Evolutionary conservation across 2,329 filamentous ascomycete species (phyloP).

Genomic region (Aspergillus sp.): DNA sequence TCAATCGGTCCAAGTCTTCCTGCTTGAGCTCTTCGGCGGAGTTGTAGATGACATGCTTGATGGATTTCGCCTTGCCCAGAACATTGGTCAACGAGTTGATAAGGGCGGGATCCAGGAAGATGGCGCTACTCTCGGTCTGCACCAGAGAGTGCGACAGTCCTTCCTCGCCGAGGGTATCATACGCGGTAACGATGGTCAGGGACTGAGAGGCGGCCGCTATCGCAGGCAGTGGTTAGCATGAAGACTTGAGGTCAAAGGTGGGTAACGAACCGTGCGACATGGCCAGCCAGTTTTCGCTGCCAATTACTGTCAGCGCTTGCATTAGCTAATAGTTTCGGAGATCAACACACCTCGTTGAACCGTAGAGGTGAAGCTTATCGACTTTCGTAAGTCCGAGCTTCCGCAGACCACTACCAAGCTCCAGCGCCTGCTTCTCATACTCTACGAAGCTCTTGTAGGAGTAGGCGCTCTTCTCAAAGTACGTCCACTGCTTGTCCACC

Average conservation of each 20-base stretch:
- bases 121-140: slow-evolving; percentile 78
- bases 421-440: slow-evolving; percentile 71
- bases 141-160: slow-evolving; percentile 84
- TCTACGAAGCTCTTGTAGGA: slow-evolving; percentile 77
- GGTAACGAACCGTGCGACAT: slow-evolving; percentile 68
- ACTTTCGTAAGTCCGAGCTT: slow-evolving; percentile 71
- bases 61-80: slow-evolving; percentile 59
- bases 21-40: slow-evolving; percentile 57
- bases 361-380: slow-evolving; percentile 79
- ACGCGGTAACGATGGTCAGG: slow-evolving; percentile 89
- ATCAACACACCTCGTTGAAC: slow-evolving; percentile 70
- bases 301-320: slow-evolving; percentile 21
- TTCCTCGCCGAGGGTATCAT: slow-evolving; percentile 85
- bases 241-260: too few relatives aligned
- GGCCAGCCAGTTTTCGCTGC: slow-evolving; percentile 79
- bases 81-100: slow-evolving; percentile 63
- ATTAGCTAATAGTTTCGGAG: too few relatives aligned
- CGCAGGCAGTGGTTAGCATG: not conserved
- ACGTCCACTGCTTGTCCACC: slow-evolving; percentile 90
- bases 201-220: slow-evolving; percentile 75
- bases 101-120: slow-evolving; percentile 85
- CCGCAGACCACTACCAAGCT: slow-evolving; percentile 74
- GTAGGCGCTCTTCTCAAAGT: slow-evolving; percentile 81
- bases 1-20: slow-evolving; percentile 59
- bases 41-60: slow-evolving; percentile 64